These are phyloP conservation scores for Patellifolia procumbens DNA, from an alignment of 179 eudicot genomes.

Conservation along the genomic window DNA sequence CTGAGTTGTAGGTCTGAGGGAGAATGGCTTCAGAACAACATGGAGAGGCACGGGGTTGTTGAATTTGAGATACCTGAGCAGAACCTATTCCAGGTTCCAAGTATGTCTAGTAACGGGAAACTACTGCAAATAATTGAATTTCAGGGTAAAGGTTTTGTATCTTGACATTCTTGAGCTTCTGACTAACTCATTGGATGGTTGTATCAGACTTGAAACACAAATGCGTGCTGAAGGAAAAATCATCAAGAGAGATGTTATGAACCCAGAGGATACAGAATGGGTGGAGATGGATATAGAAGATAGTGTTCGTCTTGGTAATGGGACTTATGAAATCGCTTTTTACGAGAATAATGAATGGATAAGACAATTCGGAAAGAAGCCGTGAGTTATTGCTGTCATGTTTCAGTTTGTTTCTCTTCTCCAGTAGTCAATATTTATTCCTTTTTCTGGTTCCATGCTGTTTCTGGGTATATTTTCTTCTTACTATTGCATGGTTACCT, in stretches of 20 bases:
- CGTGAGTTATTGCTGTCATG: slow-evolving; percentile 55
- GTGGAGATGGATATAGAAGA: slow-evolving; percentile 94
- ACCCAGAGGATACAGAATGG: slow-evolving; percentile 80
- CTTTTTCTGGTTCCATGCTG: not conserved
- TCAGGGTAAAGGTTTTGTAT: slow-evolving; percentile 13
- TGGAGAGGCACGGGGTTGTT: slow-evolving; percentile 92
- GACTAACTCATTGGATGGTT: slow-evolving; percentile 19
- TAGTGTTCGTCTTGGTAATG: slow-evolving; percentile 48
- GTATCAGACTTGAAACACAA: slow-evolving; percentile 77
- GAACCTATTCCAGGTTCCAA: slow-evolving; percentile 92
- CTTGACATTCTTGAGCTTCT: slow-evolving; percentile 9
- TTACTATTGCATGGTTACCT: not conserved
- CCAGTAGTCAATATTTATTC: slow-evolving; percentile 4
- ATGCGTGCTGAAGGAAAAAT: slow-evolving; percentile 90
- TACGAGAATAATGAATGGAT: slow-evolving; percentile 80
- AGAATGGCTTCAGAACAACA: slow-evolving; percentile 85
- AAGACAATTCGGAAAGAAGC: slow-evolving; percentile 57
- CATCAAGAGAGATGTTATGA: slow-evolving; percentile 76
- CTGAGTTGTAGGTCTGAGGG: slow-evolving; percentile 69
- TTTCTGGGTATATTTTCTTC: not conserved
- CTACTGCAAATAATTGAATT: not conserved
- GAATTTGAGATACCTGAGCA: slow-evolving; percentile 83
- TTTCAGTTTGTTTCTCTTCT: not conserved
- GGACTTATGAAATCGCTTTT: slow-evolving; percentile 61
- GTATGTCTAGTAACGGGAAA: slow-evolving; percentile 40